Evolutionary conservation across 169 alveolate genomes (phyloP).

Genomic region (Plasmodium gonderi): DNA sequence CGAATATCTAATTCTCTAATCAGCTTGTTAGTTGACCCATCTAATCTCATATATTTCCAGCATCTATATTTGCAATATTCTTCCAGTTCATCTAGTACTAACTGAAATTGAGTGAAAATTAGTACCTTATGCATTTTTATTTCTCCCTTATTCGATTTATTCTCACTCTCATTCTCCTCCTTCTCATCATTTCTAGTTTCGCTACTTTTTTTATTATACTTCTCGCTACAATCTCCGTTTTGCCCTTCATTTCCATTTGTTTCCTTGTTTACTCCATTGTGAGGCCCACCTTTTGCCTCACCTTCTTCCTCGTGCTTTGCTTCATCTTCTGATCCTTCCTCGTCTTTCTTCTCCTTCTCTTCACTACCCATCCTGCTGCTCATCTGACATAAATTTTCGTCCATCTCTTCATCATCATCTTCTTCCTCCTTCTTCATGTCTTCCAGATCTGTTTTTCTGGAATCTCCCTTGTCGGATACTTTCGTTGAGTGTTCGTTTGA

Average conservation of each 20-base stretch:
- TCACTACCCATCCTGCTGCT: not conserved
- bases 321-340: not conserved
- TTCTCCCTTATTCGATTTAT: not conserved
- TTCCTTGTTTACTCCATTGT: not conserved
- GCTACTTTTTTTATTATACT: not conserved
- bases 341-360: not conserved
- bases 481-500: conserved; percentile 15
- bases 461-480: conserved; percentile 56
- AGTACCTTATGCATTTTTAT: conserved; percentile 89
- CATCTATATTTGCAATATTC: conserved; percentile 91
- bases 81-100: conserved; percentile 91
- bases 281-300: too few species aligned
- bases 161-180: not conserved
- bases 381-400: not conserved
- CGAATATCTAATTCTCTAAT: conserved; percentile 92
- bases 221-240: not conserved
- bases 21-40: conserved; percentile 92
- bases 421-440: conserved; percentile 28
- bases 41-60: conserved; percentile 92
- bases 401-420: not conserved
- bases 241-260: not conserved
- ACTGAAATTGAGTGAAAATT: conserved; percentile 92
- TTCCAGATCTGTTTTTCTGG: not conserved
- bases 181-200: not conserved
- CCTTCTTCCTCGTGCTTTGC: conserved; percentile 12